Evolutionary conservation across 257 asterid genomes (phyloP), one percentile per base, ranked within the genome.

Genomic region (Nicotiana otophora): DNA sequence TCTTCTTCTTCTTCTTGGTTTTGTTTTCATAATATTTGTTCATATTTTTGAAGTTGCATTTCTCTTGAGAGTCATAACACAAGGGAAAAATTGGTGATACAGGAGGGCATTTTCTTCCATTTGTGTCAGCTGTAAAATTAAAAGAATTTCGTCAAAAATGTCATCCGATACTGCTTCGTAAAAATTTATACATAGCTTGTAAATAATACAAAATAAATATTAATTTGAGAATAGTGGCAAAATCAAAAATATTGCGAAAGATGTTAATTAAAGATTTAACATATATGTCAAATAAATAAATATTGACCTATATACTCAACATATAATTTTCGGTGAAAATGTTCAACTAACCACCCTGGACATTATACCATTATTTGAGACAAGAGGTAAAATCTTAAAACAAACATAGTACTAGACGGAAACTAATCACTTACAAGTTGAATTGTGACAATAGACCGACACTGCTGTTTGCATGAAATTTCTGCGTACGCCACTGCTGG

Each of bases 41-140:
- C 76, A 65, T 31, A 42, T n/a, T 14, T 39, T 65, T 65, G 23
- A 65, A 72, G 78, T 20, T 72, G 61, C 60, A 72, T 5, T 42
- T 70, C 78, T 69, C 78, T 69, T 36, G 77, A 36, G 19, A n/a
- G 7, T 34, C 48, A 42, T 42, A 42, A 15, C 36, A 58, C 54
- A 11, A 3, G 57, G 82, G 61, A 15, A 1, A 30, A 5, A 3
- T 7, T n/a, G 83, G 77, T 19, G 83, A 67, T 15, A 42, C 9
- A 3, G 16, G 76, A 46, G 83, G 83, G 20, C 76, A 80, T 31
- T 58, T 80, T 80, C 19, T 57, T 28, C 48, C 46, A 17, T 53
- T 46, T 28, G 64, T 51, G 28, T 74, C 62, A 6, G 4, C 80
- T 74, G 60, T 26, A 14, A 74, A 16, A 67, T 6, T 16, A 12